These are phyloP conservation scores for Dothidotthia symphoricarpi DNA, from an alignment of 2,329 filamentous ascomycete genomes.

Conservation along the genomic window DNA sequence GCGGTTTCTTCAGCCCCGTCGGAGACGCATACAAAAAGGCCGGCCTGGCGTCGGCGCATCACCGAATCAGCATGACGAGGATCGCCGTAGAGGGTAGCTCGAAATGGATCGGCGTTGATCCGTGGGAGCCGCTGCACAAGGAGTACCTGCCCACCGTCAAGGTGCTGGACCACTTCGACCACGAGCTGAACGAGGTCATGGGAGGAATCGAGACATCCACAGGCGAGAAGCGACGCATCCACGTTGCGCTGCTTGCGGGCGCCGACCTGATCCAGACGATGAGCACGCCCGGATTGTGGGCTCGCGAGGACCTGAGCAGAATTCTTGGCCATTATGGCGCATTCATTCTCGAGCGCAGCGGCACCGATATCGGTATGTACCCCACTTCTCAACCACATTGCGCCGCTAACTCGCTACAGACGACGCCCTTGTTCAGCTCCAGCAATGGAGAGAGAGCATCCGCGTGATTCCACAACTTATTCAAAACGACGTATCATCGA, in stretches of 20 bases:
- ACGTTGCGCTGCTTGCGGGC: slow-evolving; percentile 79
- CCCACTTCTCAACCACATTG: not conserved
- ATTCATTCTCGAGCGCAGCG: slow-evolving; percentile 83
- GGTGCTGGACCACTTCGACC: slow-evolving; percentile 85
- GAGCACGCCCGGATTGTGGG: slow-evolving; percentile 67
- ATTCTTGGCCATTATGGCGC: slow-evolving; percentile 81
- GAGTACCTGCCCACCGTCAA: slow-evolving; percentile 85
- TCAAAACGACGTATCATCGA: slow-evolving; percentile 79
- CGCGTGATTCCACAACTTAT: slow-evolving; percentile 87
- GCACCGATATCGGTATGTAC: slow-evolving; percentile 67
- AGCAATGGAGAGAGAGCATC: slow-evolving; percentile 81
- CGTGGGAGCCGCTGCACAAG: slow-evolving; percentile 74
- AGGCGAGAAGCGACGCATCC: slow-evolving; percentile 65
- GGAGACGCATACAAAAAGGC: slow-evolving; percentile 76
- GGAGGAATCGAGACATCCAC: slow-evolving; percentile 70
- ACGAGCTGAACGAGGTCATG: slow-evolving; percentile 79
- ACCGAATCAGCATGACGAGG: slow-evolving; percentile 82
- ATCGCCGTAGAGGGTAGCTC: slow-evolving; percentile 71
- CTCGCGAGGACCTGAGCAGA: slow-evolving; percentile 77
- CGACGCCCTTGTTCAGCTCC: slow-evolving; percentile 77
- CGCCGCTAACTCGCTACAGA: slow-evolving; percentile 47
- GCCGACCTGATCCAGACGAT: slow-evolving; percentile 54
- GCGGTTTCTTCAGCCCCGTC: slow-evolving; percentile 80
- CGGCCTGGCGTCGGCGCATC: slow-evolving; percentile 69
- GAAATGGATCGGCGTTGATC: slow-evolving; percentile 41